Base-by-base conservation (phyloP, 2,329 filamentous ascomycete species). In the Fusarium albidum region DNA sequence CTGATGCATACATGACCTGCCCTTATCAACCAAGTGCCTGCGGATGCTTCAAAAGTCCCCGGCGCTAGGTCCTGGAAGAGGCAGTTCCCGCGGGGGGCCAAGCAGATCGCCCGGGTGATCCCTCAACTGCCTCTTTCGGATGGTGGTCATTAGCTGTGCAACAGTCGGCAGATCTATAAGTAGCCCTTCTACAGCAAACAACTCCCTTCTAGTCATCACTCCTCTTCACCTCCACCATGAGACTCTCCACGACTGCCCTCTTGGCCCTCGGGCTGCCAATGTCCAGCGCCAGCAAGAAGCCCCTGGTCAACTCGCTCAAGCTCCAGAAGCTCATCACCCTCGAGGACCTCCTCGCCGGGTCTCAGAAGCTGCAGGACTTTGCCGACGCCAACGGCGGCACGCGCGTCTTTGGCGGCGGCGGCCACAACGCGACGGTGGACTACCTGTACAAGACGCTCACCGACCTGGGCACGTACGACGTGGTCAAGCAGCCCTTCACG, bases 401-500 rank as follows among this genome's bases (percentile, higher is more conserved):
- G 63, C 77, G 78, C 26, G 75, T 71, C 41, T 79, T 80, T 46
- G 77, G 76, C 37, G 71, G 75, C 49, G 65, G 64, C 28, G 78
- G 78, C 46, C 77, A 79, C 69, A 77, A 79, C 49, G 71, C 73
- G 46, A 81, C 77, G 6, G 71, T 79, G 44, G 75, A 78, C 66
- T 80, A 69, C 59, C 66, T 79, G 49, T 73, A 73, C 68, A 68
- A 77, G 46, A 72, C 73, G 17, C 69, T 80, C 25, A 66, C 63
- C 35, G 61, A 66, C 7, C 67, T 71, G 26, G 69, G 68, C 64
- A 77, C 77, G 67, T 80, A 76, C 64, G 65, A 75, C 35, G 75
- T 79, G 27, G 65, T 65, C 51, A 77, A 77, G 68, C 77, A 80
- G 69, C 72, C 75, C 31, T 78, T 80, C 52, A 72, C 68, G 29